Conservation (phyloP, 192 early-diverging fungal genomes). For the Linderina pennispora region DNA sequence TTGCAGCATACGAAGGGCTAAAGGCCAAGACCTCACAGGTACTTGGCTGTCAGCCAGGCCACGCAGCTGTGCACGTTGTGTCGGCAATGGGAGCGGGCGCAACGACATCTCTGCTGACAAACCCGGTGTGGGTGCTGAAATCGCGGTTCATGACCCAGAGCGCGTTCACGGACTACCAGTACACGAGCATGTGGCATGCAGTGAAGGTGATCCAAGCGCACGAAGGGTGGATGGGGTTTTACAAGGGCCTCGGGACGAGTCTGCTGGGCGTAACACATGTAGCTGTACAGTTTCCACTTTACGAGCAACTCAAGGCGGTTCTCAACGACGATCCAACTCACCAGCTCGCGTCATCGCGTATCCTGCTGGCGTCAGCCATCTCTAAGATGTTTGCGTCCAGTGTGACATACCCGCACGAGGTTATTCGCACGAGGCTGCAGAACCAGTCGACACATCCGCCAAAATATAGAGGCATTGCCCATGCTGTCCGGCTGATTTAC, state of each 20-base stretch:
- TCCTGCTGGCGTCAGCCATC: constrained; percentile 72
- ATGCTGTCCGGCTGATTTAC: constrained; percentile 66
- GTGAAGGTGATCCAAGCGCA: constrained; percentile 63
- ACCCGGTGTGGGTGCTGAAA: constrained; percentile 91
- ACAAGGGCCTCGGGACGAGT: constrained; percentile 88
- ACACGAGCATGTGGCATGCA: constrained; percentile 77
- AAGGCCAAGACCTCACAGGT: constrained; percentile 47
- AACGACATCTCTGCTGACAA: constrained; percentile 69
- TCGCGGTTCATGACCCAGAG: constrained; percentile 86
- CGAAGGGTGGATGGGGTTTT: constrained; percentile 81
- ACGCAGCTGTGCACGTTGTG: constrained; percentile 65
- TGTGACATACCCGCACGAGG: constrained; percentile 94
- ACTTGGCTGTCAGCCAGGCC: constrained; percentile 1
- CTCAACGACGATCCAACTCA: constrained; percentile 11
- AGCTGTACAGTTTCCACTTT: constrained; percentile 92
- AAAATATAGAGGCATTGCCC: constrained; percentile 80
- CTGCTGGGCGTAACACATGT: constrained; percentile 91
- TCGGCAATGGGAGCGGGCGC: constrained; percentile 84
- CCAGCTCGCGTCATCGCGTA: constrained; percentile 42
- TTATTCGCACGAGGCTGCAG: constrained; percentile 89
- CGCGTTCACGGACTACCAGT: constrained; percentile 66
- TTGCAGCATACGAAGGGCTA: constrained; percentile 79
- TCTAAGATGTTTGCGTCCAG: constrained; percentile 88
- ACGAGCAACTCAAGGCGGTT: constrained; percentile 75
- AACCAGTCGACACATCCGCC: constrained; percentile 67